Evolutionary conservation across 2,329 filamentous ascomycete genomes (phyloP).

Genomic region (Clarireedia paspali): DNA sequence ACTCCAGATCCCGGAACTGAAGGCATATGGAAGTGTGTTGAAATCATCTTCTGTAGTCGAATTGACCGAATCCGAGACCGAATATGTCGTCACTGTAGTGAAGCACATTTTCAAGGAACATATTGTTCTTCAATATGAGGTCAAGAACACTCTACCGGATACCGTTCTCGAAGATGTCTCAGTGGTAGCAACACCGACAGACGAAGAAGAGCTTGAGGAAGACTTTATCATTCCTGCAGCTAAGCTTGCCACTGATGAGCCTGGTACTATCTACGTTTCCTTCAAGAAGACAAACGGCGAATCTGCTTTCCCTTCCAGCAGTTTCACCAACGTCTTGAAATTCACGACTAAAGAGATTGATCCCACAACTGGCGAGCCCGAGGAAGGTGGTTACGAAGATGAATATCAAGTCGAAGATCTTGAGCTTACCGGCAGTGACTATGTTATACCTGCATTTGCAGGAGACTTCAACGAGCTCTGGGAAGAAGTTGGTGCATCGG

Average conservation of each 20-base stretch:
- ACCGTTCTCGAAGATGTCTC: conserved; percentile 87
- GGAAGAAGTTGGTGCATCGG: conserved; percentile 84
- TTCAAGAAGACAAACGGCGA: conserved; percentile 80
- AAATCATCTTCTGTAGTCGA: conserved; percentile 84
- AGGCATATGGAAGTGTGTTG: conserved; percentile 80
- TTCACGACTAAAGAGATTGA: conserved; percentile 99
- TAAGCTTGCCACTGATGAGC: conserved; percentile 74
- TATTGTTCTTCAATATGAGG: conserved; percentile 89
- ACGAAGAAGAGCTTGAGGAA: conserved; percentile 79
- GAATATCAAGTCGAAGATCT: conserved; percentile 96
- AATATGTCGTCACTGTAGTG: conserved; percentile 88
- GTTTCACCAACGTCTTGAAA: conserved; percentile 87
- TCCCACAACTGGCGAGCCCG: conserved; percentile 83
- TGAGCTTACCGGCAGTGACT: conserved; percentile 85
- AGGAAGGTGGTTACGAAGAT: conserved; percentile 89
- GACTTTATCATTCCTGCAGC: conserved; percentile 90
- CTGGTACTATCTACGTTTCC: conserved; percentile 89
- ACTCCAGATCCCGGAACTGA: conserved; percentile 82
- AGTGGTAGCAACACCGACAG: conserved; percentile 68
- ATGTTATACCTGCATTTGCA: conserved; percentile 86
- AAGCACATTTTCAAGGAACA: conserved; percentile 99
- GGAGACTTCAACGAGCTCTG: conserved; percentile 94
- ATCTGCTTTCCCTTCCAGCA: conserved; percentile 66
- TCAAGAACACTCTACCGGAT: conserved; percentile 93
- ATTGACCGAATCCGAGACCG: conserved; percentile 92